Conservation (phyloP, 1,139 yeast genomes). For the Kodamaea anthophila region DNA sequence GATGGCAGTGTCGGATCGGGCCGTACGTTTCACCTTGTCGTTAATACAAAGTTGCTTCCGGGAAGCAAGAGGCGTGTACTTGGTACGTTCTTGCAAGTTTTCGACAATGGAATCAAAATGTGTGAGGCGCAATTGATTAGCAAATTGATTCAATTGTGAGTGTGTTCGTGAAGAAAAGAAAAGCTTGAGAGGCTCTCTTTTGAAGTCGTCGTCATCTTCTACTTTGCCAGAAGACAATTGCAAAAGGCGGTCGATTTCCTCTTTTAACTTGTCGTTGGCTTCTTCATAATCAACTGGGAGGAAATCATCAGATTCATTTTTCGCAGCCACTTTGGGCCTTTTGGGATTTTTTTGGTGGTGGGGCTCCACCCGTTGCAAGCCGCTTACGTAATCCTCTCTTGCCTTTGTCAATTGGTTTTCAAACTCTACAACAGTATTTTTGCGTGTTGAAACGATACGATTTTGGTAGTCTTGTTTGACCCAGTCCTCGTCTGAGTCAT, state of each 20-base stretch:
- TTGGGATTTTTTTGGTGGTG: constrained; percentile 7
- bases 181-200: constrained; percentile 27
- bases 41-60: constrained; percentile 83
- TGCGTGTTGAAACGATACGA: constrained; percentile 24
- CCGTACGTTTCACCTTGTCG: constrained; percentile 37
- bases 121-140: constrained; percentile 63
- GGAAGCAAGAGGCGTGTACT: constrained; percentile 69
- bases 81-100: constrained; percentile 36
- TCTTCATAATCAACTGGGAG: constrained; percentile 39
- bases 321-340: constrained; percentile 3
- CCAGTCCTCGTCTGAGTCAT: constrained; percentile 53
- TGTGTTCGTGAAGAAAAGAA: constrained; percentile 84
- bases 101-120: constrained; percentile 57
- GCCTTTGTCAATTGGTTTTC: constrained; percentile 33
- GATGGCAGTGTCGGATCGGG: constrained; percentile 48
- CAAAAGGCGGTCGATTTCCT: constrained; percentile 41
- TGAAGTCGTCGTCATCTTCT: constrained; percentile 8
- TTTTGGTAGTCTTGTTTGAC: constrained; percentile 40
- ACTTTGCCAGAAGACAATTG: constrained; percentile 21
- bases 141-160: constrained; percentile 79
- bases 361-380: constrained; percentile 11
- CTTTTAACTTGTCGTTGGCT: constrained; percentile 20
- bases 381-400: constrained; percentile 13
- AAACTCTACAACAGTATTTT: constrained; percentile 30
- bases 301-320: constrained; percentile 19